Evolutionary conservation across 176 grass and related monocot genomes (phyloP).

Genomic region (Aegilops tauschii): DNA sequence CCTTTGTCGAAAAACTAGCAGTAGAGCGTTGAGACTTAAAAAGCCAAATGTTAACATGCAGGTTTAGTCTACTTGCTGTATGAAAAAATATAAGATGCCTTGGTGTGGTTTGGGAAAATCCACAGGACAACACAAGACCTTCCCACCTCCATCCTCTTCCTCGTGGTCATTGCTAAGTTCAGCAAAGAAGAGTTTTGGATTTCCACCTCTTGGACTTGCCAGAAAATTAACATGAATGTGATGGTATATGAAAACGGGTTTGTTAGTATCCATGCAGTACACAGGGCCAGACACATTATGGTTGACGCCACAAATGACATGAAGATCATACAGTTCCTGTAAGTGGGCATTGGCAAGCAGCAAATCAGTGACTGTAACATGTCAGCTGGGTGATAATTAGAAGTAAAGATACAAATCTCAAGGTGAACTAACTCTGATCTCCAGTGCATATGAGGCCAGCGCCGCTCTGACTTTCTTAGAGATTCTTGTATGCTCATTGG

Average conservation of each 20-base stretch:
- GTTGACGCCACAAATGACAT: conserved; percentile 5
- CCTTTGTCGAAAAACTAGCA: too few species aligned
- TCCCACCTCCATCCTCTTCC: background rate
- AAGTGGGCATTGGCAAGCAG: background rate
- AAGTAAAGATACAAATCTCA: background rate
- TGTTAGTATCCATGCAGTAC: background rate
- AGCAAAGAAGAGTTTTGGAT: background rate
- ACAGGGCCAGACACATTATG: background rate
- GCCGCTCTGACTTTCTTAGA: background rate
- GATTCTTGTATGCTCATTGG: background rate
- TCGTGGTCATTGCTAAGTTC: background rate
- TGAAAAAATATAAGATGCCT: background rate
- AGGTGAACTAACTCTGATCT: background rate
- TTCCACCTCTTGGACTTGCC: background rate
- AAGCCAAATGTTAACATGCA: background rate
- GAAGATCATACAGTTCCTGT: background rate
- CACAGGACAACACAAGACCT: background rate
- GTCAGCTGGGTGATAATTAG: background rate
- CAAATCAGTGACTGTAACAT: background rate
- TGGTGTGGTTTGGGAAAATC: background rate
- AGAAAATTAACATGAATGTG: background rate
- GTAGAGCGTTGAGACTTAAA: background rate
- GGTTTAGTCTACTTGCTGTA: background rate
- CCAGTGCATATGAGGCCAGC: background rate
- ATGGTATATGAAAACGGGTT: background rate